Percentiles rank a stretch among this genome's conserved stretches.
Evolutionary conservation across 2,329 filamentous ascomycete genomes (phyloP).

Genomic region (Cadophora malorum): DNA sequence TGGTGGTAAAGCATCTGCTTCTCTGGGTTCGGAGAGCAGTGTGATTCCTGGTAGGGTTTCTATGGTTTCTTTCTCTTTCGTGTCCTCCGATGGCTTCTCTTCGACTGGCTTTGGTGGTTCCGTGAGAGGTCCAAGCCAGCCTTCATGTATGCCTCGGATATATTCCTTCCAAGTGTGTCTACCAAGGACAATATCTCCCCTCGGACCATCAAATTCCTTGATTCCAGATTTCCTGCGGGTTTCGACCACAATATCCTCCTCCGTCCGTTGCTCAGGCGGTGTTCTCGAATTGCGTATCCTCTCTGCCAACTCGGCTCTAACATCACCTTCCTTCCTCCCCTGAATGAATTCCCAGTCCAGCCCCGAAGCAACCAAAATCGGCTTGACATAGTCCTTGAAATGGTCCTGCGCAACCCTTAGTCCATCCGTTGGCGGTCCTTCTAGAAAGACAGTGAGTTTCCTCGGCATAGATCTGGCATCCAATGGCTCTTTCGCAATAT

Average conservation of each 20-base stretch:
- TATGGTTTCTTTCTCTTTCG: conserved; percentile 27
- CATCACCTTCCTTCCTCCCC: conserved; percentile 89
- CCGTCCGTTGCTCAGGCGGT: conserved; percentile 43
- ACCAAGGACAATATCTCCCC: conserved; percentile 88
- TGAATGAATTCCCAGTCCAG: conserved; percentile 97
- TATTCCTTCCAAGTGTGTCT: conserved; percentile 98
- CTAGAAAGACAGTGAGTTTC: conserved; percentile 84
- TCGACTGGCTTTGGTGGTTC: conserved; percentile 55
- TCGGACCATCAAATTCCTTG: conserved; percentile 72
- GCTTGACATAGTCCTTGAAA: conserved; percentile 95
- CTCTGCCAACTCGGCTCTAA: conserved; percentile 85
- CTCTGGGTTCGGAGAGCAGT: conserved; percentile 42
- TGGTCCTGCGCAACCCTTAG: conserved; percentile 88
- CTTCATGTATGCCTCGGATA: conserved; percentile 89
- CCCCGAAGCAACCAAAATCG: conserved; percentile 85
- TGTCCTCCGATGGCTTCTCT: conserved; percentile 7
- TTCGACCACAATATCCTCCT: conserved; percentile 64
- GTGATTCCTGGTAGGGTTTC: conserved; percentile 41
- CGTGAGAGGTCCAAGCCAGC: conserved; percentile 88
- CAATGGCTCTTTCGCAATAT: conserved; percentile 81
- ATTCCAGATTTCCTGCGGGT: conserved; percentile 71
- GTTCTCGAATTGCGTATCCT: conserved; percentile 76
- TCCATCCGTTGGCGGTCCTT: conserved; percentile 85
- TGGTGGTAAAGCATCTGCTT: conserved; percentile 29
- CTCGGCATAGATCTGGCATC: conserved; percentile 75